Base-by-base conservation (phyloP, 352 stramenopile species). In the Globisporangium nunn region DNA sequence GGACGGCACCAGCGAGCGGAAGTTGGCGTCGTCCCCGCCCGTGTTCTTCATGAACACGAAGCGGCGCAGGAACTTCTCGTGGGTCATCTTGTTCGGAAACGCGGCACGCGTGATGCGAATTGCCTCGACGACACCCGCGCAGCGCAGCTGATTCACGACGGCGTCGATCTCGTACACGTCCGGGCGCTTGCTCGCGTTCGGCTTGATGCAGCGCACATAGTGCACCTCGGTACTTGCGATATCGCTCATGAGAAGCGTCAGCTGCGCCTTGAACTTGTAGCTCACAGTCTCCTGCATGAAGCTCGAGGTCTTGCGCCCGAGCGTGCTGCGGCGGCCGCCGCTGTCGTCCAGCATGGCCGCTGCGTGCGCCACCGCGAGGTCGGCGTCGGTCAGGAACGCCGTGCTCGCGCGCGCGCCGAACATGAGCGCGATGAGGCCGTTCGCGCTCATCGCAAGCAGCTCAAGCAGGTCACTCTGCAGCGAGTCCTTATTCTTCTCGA, bases 11-110 rank as follows among this genome's bases (percentile, higher is more conserved):
- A 46, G 41, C 41, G 41, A 12, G 35, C 14, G 35, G 35, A 40
- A 40, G 35, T 14, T 11, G 35, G 3, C 2, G 0, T 11, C 35
- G 8, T 11, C 35, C 8, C 35, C 35, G 35, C 35, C 35, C 8
- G 11, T 11, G 10, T 14, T 40, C 35, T 40, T 40, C 35, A 40
- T 40, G 10, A 40, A 40, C 35, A 23, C 80, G 60, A 95, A 95
- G 18, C 85, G 79, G 29, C 78, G 75, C 4, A 95, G 61, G 56
- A 93, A 95, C 47, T 88, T 88, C 56, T 96, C 71, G 69, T 99
- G 96, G 30, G 75, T 75, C 64, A 99, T 86, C 52, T 98, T 98
- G 78, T 97, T 97, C 3, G 88, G 88, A 61, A 96, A 97, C 1
- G 88, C 83, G 1, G 85, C 80, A 23, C 88, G 79, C 47, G 84